Conservation (phyloP, 208 protist species). For the Acanthamoeba quina region DNA sequence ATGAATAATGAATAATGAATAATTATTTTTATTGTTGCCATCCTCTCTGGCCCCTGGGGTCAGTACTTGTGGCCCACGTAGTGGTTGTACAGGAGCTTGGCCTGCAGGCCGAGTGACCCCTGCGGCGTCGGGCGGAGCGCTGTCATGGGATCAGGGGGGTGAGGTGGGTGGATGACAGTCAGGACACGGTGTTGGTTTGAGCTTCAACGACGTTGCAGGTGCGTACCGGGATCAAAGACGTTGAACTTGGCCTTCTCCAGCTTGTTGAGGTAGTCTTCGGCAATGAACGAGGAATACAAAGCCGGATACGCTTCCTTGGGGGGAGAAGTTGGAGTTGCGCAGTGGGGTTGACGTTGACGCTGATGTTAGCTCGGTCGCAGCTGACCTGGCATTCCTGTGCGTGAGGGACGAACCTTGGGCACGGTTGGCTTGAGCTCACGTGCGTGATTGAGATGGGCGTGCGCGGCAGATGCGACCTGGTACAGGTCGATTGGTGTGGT, state of each 20-base stretch:
- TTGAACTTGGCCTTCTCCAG: constrained; percentile 75
- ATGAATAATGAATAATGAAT: too few relatives aligned
- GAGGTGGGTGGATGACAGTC: not conserved
- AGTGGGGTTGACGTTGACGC: too few relatives aligned
- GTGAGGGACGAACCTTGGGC: not conserved
- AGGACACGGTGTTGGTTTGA: too few relatives aligned
- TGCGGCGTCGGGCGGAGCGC: constrained; percentile 19
- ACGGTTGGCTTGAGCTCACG: not conserved
- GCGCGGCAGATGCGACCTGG: not conserved
- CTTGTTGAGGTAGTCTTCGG: constrained; percentile 63
- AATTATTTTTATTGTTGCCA: too few relatives aligned
- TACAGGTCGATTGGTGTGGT: not conserved
- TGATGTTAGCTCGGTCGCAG: not conserved
- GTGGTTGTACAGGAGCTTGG: constrained; percentile 64
- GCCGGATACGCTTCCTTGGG: constrained; percentile 6
- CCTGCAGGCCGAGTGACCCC: not conserved
- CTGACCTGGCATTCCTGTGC: not conserved
- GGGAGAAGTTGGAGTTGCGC: not conserved
- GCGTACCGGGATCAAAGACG: constrained; percentile 58
- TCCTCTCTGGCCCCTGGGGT: not conserved
- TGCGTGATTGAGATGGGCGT: constrained; percentile 16
- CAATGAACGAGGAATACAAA: constrained; percentile 59
- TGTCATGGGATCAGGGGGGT: too few relatives aligned
- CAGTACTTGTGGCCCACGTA: constrained; percentile 58
- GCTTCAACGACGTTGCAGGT: not conserved